Evolutionary conservation across 192 early-diverging fungal genomes (phyloP).

Genomic region (Podila minutissima): DNA sequence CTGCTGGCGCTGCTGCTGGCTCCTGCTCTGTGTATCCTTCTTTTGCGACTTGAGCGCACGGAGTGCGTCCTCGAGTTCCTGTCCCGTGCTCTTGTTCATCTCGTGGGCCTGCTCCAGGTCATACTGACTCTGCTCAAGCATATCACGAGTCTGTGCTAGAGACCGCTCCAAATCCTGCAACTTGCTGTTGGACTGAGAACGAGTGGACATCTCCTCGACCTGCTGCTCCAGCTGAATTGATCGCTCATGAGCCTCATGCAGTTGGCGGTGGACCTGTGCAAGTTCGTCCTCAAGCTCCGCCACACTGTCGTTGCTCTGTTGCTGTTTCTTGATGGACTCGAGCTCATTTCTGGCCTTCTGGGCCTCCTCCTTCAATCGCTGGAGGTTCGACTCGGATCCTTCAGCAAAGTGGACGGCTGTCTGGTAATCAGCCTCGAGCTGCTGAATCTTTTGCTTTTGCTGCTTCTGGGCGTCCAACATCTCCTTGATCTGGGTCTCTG

Average conservation of each 20-base stretch:
- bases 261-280: slow-evolving; percentile 26
- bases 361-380: slow-evolving; percentile 43
- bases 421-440: slow-evolving; percentile 56
- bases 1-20: background rate
- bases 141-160: slow-evolving; percentile 12
- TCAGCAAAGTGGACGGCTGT: slow-evolving; percentile 48
- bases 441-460: slow-evolving; percentile 32
- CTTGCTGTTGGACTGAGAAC: slow-evolving; percentile 1
- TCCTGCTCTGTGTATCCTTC: background rate
- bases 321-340: background rate
- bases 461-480: slow-evolving; percentile 7
- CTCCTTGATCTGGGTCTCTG: slow-evolving; percentile 25
- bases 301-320: background rate
- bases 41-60: slow-evolving; percentile 27
- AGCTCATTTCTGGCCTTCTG: slow-evolving; percentile 18
- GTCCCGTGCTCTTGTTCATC: slow-evolving; percentile 34
- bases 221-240: slow-evolving; percentile 8
- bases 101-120: slow-evolving; percentile 40
- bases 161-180: slow-evolving; percentile 19
- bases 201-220: slow-evolving; percentile 5
- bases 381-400: slow-evolving; percentile 39
- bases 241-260: slow-evolving; percentile 27
- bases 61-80: slow-evolving; percentile 40
- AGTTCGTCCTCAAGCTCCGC: slow-evolving; percentile 34
- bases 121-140: slow-evolving; percentile 16